These are phyloP conservation scores for Microbotryum lychnidis-dioicae DNA, from an alignment of 1,284 basidiomycete species.

Conservation along the genomic window DNA sequence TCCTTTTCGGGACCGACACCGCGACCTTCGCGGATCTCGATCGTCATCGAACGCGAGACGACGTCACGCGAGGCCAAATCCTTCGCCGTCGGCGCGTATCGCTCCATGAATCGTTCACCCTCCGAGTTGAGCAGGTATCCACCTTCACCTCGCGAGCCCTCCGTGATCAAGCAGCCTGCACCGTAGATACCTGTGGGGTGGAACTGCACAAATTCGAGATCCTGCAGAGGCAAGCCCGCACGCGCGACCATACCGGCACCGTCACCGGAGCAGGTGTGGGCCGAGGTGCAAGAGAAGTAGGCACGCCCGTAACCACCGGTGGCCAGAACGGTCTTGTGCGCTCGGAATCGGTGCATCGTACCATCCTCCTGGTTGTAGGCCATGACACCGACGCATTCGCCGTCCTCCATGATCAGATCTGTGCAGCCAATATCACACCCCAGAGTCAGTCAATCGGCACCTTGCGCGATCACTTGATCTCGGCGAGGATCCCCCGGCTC, in stretches of 20 bases:
- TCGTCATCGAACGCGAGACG: conserved; percentile 97
- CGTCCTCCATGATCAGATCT: conserved; percentile 96
- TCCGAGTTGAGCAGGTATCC: conserved; percentile 97
- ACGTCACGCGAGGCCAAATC: conserved; percentile 99
- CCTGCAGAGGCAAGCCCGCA: conserved; percentile 93
- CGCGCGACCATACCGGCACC: conserved; percentile 98
- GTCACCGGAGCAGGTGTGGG: conserved; percentile 98
- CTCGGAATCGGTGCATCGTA: conserved; percentile 94
- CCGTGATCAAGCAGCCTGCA: conserved; percentile 96
- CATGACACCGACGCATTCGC: conserved; percentile 98
- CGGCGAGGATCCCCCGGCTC: background rate
- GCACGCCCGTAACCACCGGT: conserved; percentile 98
- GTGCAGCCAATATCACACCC: background rate
- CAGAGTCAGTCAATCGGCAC: conserved; percentile 7
- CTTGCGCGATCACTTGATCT: background rate
- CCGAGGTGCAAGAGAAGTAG: conserved; percentile 98
- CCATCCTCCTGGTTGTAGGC: conserved; percentile 99
- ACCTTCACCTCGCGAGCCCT: conserved; percentile 98
- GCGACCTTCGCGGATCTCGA: conserved; percentile 97
- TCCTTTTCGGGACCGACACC: conserved; percentile 99
- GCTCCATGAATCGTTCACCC: conserved; percentile 99
- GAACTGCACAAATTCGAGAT: conserved; percentile 99
- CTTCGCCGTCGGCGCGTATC: conserved; percentile 98
- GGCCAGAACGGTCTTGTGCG: conserved; percentile 96
- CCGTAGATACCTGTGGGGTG: conserved; percentile 99